Evolutionary conservation across 305 asterid genomes (phyloP), one percentile per base, ranked within the genome.

Genomic region (Ajuga reptans): DNA sequence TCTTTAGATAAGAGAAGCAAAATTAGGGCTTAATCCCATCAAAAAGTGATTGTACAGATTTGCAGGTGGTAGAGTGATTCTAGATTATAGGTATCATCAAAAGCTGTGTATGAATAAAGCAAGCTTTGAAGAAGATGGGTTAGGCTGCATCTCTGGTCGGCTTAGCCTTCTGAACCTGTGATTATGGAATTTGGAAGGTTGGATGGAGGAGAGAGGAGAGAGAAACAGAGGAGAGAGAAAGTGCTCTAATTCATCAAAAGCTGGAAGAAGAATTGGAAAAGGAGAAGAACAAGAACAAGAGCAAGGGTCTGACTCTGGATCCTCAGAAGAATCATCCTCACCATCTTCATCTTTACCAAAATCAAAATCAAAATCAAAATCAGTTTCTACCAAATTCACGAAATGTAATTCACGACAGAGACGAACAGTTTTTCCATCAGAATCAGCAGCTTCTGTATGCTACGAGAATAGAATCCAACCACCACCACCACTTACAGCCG

Each of bases 281-380:
- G n/a, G 15, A 43, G 3, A 8, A 43, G 12, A 43, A 73, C 6
- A 46, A 70, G 67, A 66, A 78, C 50, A 74, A 10, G 52, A 71
- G 64, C 69, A 78, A 75, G 81, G 84, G 77, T 82, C 82, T 75
- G 89, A 87, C 70, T 84, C 96, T 88, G 97, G 96, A 89, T 88
- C 85, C 94, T 81, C 90, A 76, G 34, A 81, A 81, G 85, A 83
- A 84, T 78, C 89, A 53, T 50, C 76, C 27, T 21, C 27, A 21
- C 27, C 27, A 59, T 12, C 77, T 75, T 71, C 87, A 66, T 45
- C 71, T 66, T 49, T 76, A 74, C 63, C 81, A 41, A 16, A 72
- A 74, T 54, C 87, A 64, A 18, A 53, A 70, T 54, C 88, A 50
- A 33, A 66, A 70, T 53, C 84, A 71, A 51, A 54, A 68, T 58